Percentiles rank a stretch among this genome's conserved stretches.
Evolutionary conservation across 257 asterid species (phyloP).

Genomic region (Plantago major): DNA sequence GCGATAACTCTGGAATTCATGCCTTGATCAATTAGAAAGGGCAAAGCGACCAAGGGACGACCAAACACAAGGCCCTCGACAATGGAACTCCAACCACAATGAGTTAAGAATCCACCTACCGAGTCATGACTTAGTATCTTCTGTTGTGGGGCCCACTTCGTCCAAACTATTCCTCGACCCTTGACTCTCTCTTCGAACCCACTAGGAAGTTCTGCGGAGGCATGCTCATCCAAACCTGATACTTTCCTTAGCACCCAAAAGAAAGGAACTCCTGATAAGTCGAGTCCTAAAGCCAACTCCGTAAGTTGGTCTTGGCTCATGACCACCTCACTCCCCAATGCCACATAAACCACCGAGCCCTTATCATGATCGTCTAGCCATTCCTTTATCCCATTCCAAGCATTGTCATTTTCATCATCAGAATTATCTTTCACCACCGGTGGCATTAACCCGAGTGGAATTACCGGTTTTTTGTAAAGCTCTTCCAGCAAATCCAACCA

Average conservation of each 20-base stretch:
- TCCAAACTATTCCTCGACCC: conserved; percentile 42
- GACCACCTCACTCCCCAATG: conserved; percentile 37
- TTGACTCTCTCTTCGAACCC: conserved; percentile 36
- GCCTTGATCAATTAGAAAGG: conserved; percentile 36
- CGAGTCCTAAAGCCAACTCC: conserved; percentile 44
- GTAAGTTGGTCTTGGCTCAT: conserved; percentile 24
- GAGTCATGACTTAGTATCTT: conserved; percentile 43
- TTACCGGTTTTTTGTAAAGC: conserved; percentile 18
- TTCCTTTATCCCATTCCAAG: conserved; percentile 22
- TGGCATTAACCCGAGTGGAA: conserved; percentile 39
- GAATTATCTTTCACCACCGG: conserved; percentile 9
- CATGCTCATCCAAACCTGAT: background rate
- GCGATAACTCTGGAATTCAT: conserved; percentile 24
- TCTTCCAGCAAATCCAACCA: conserved; percentile 27
- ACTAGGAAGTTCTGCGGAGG: conserved; percentile 18
- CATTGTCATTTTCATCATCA: conserved; percentile 10
- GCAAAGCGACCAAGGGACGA: conserved; percentile 27
- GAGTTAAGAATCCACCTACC: conserved; percentile 45
- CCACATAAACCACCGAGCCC: conserved; percentile 32
- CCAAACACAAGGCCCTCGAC: conserved; percentile 36
- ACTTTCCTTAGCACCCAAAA: conserved; percentile 38
- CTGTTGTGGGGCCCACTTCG: conserved; percentile 44
- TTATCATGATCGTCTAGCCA: conserved; percentile 31
- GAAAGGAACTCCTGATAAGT: conserved; percentile 31
- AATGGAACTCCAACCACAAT: conserved; percentile 45